Evolutionary conservation across 2,329 filamentous ascomycete genomes (phyloP), one percentile per base, ranked within the genome.

Genomic region (Claviceps sorghi): DNA sequence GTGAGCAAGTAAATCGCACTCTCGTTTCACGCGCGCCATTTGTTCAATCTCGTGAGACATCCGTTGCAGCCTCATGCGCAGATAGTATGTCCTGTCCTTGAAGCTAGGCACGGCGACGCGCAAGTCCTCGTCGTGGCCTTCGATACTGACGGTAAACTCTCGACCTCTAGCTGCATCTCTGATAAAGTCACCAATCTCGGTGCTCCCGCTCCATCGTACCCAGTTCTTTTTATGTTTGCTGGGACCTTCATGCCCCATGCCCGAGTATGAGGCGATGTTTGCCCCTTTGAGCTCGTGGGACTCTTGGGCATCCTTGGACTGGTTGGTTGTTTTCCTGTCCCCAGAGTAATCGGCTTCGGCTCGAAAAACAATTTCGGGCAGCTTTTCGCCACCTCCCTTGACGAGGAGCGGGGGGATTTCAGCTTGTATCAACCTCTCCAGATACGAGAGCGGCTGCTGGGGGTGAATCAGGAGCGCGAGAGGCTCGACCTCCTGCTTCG

Each of bases 141-240:
- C 85, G 53, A 96, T 87, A 51, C 84, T 80, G 44, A 96, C 82
- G 3, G 84, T 81, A 62, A 96, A 95, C 62, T 95, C 88, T 52
- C 86, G 81, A 0, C 86, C 87, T 3, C 87, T 76, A 0, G 89
- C 87, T 0, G 90, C 89, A 63, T 96, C 90, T 9, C 88, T 82
- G 58, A 96, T 93, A 62, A 96, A 96, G 68, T 95, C 90, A 10
- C 90, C 90, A 34, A 96, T 85, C 64, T 96, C 90, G 1, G 90
- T 95, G 32, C 83, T 87, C 43, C 82, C 81, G 45, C 84, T 89
- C 90, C 90, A 96, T 32, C 88, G 82, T 2, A 95, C 87, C 71
- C 91, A 93, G 29, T 64, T 63, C 2, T 65, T 70, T 40, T 77
- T 70, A 5, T 67, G 63, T 4, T 59, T 72, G 53, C 63, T 64